Evolutionary conservation across 2,329 filamentous ascomycete genomes (phyloP), one percentile per base, ranked within the genome.

Genomic region (Cryphonectria nitschkei): DNA sequence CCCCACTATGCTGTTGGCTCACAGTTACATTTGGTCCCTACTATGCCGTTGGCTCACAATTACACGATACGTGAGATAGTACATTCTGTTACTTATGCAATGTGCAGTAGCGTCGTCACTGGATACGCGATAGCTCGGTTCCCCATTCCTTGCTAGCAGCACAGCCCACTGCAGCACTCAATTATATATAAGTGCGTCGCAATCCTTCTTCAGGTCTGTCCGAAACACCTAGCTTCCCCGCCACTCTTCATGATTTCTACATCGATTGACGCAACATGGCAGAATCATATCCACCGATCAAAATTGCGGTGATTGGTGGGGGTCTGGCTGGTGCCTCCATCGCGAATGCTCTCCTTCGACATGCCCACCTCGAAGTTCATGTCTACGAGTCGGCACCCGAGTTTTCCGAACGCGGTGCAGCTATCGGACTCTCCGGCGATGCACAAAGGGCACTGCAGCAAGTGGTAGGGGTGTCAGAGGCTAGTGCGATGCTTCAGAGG

Each of bases 271-370:
- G 2, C 16, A 60, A 46, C 58, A 69, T 72, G 70, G 3, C 56
- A 6, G 56, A 39, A 43, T 14, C 58, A 65, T 37, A 58, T 22
- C 46, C 58, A 39, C 6, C 32, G 4, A 64, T 69, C 29, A 72
- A 61, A 32, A 72, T 78, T 37, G 76, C 76, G 67, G 72, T 75
- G 39, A 71, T 76, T 22, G 76, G 74, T 11, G 75, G 76, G 26
- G 76, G 76, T 4, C 54, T 76, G 14, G 73, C 73, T 3, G 74
- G 76, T 11, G 72, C 72, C 54, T 72, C 72, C 9, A 19, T 74
- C 19, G 73, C 75, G 7, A 72, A 76, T 54, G 74, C 76, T 8
- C 75, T 78, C 34, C 63, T 72, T 6, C 58, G 58, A 46, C 58
- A 69, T 26, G 34, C 72, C 3, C 73, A 74, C 58, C 65, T 77